Percentiles rank a stretch among this genome's conserved stretches.
Conservation (phyloP, 2,329 filamentous ascomycete species). For the Epichloe uncinata region DNA sequence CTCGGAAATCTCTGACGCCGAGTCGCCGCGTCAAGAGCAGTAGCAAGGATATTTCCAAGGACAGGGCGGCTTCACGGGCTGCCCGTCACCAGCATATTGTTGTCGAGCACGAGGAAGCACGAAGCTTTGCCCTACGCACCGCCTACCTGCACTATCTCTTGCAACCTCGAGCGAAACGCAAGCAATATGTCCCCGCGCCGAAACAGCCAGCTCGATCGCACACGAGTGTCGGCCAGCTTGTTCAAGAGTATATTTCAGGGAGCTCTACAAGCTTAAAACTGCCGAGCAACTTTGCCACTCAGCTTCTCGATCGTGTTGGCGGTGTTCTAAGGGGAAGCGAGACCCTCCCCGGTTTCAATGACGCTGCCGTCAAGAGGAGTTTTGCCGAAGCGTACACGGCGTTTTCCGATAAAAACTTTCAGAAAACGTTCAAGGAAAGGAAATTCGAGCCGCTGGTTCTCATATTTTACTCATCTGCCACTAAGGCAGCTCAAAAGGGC, state of each 20-base stretch:
- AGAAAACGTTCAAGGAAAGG: constrained; percentile 83
- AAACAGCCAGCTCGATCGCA: constrained; percentile 48
- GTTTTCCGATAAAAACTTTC: constrained; percentile 78
- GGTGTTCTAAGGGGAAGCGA: constrained; percentile 73
- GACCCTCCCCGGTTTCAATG: constrained; percentile 70
- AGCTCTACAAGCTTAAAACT: constrained; percentile 40
- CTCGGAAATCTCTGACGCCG: constrained; percentile 32
- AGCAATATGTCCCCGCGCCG: constrained; percentile 65
- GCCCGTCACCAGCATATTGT: constrained; percentile 28
- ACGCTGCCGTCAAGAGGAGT: constrained; percentile 80
- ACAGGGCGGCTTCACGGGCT: constrained; percentile 27
- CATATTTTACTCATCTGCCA: constrained; percentile 92
- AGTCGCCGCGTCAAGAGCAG: constrained; percentile 31
- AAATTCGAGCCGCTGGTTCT: constrained; percentile 85
- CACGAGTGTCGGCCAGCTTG: constrained; percentile 69
- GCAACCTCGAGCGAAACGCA: constrained; percentile 77
- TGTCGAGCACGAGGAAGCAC: constrained; percentile 66
- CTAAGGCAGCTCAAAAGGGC: constrained; percentile 63
- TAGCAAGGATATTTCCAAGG: constrained; percentile 27
- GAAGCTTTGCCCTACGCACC: constrained; percentile 77
- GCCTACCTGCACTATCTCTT: constrained; percentile 89
- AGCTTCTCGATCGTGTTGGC: constrained; percentile 59
- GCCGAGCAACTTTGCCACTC: constrained; percentile 38
- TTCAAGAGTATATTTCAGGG: constrained; percentile 65
- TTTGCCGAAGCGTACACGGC: constrained; percentile 92